Base-by-base conservation (phyloP, 106 monocot species). In the Dendrobium catenatum region DNA sequence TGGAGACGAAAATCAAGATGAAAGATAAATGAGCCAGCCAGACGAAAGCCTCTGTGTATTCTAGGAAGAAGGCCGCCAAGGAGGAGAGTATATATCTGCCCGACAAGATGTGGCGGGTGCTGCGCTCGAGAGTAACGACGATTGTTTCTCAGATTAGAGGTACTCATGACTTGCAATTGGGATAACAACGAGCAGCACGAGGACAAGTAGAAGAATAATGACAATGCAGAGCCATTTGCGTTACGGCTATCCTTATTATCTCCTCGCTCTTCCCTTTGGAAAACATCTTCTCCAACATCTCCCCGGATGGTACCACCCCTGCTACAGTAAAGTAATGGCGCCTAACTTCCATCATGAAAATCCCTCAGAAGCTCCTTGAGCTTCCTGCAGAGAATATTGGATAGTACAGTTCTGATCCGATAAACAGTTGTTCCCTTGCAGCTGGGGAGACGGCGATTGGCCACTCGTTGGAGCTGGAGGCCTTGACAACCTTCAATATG, bases 301-400 rank as follows among this genome's bases (percentile, higher is more conserved):
- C 80, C 78, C 90, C 43, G 84, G 85, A 29, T 15, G 94, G 85
- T 17, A 79, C 76, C 64, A 87, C 75, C 29, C 29, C 29, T 29
- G 0, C 29, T 17, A 90, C 59, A 3, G 91, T 86, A 82, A 79
- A 94, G 83, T 87, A 89, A 27, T 89, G 72, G 15, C 93, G 82
- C 61, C 86, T 89, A 49, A 93, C 93, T 24, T 87, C 81, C 78
- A 91, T 89, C 77, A 83, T 85, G 84, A 82, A 94, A 94, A 72
- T 83, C 88, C 82, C 90, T 81, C 94, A 93, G 91, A 18, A 85
- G 72, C 70, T 93, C 93, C 41, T 86, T 88, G 64, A 93, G 84
- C 80, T 85, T 89, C 85, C 84, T 89, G 15, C 93, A 79, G 10
- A 93, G 89, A 15, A 87, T 89, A 66, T 85, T 83, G 55, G 91